Conservation (phyloP, 2,329 filamentous ascomycete species). For the Fusarium multiceps region DNA sequence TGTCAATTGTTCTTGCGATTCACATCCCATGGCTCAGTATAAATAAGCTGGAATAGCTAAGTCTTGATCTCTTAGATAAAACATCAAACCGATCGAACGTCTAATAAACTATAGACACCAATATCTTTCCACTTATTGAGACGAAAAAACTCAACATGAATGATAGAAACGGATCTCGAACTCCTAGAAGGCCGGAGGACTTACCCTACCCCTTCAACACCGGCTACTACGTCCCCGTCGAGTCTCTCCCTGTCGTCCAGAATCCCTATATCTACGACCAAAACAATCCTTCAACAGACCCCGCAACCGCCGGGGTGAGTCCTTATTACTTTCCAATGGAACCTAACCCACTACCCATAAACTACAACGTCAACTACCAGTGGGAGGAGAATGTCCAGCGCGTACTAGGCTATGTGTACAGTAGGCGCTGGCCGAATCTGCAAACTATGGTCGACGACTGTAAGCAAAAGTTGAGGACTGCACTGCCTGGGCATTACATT, state of each 20-base stretch:
- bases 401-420: neutral
- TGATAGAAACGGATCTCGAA: neutral
- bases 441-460: neutral
- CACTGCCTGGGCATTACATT: neutral
- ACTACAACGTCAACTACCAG: neutral
- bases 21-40: no score
- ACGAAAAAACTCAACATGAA: neutral
- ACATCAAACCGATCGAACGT: neutral
- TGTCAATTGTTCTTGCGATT: no score
- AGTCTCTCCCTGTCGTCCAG: neutral
- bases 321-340: neutral
- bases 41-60: no score
- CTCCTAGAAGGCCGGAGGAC: no score
- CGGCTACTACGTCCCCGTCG: neutral
- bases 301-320: neutral
- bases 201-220: neutral
- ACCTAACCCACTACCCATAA: neutral
- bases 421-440: neutral
- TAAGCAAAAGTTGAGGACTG: neutral
- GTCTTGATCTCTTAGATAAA: neutral
- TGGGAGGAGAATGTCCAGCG: neutral
- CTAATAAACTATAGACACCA: neutral
- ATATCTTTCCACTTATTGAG: neutral
- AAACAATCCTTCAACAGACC: rapidly evolving
- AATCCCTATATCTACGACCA: neutral